phyloP scores from a whole-genome alignment of 2,329 filamentous ascomycete species.

The Teratosphaeria pseudoeucalypti region DNA sequence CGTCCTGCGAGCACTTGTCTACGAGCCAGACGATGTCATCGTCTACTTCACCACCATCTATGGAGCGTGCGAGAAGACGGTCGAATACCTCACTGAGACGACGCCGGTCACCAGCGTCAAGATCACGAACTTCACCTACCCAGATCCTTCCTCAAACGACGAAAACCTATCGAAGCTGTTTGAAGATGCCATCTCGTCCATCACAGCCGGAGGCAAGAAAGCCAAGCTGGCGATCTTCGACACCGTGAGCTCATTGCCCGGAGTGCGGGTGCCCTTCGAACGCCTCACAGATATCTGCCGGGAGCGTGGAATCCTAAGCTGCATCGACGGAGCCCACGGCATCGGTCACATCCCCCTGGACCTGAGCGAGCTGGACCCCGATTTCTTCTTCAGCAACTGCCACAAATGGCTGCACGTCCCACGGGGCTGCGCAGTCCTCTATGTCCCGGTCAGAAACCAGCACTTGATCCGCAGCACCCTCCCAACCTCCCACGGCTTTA shows the following conservation, averaged over 20 bases:
- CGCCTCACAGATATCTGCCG: conserved; percentile 53
- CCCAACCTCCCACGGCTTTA: conserved; percentile 72
- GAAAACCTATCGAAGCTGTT: conserved; percentile 55
- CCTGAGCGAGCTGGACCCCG: conserved; percentile 55
- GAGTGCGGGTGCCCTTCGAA: conserved; percentile 71
- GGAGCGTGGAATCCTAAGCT: conserved; percentile 56
- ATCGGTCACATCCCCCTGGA: conserved; percentile 69
- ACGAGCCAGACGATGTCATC: conserved; percentile 62
- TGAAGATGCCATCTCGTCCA: conserved; percentile 42
- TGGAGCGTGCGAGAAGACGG: conserved; percentile 62
- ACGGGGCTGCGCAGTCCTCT: conserved; percentile 68
- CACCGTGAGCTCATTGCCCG: conserved; percentile 67
- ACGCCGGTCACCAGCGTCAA: conserved; percentile 40
- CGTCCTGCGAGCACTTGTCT: conserved; percentile 64
- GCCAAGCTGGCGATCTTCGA: conserved; percentile 67
- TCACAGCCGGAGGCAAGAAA: conserved; percentile 47
- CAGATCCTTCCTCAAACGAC: conserved; percentile 50
- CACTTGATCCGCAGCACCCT: conserved; percentile 60
- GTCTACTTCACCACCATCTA: conserved; percentile 73
- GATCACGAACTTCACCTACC: conserved; percentile 53
- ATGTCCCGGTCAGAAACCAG: conserved; percentile 70
- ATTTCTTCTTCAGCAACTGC: conserved; percentile 80
- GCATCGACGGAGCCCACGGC: conserved; percentile 78
- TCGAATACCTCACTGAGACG: conserved; percentile 63
- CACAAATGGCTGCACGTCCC: conserved; percentile 86